A percentile compares a stretch with the other conserved stretches of the same genome.
Conservation (phyloP, 257 asterid genomes). For the Osmanthus fragrans region DNA sequence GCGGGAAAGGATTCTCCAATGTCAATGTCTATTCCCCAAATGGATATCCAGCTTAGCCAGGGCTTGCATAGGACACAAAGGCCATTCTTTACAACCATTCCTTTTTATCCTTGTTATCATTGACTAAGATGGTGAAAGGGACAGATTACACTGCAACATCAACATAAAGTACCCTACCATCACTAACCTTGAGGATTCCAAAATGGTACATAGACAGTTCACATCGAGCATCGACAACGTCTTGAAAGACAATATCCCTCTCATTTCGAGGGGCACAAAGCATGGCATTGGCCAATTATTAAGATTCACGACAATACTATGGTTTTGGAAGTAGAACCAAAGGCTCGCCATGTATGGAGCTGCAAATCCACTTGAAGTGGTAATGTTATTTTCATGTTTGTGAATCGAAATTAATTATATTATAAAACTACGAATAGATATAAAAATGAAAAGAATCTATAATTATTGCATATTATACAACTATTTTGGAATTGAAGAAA, state of each 20-base stretch:
- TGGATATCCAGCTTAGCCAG: no score
- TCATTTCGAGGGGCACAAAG: neutral
- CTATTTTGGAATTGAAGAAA: no score
- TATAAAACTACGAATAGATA: no score
- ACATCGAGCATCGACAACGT: neutral
- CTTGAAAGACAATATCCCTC: neutral
- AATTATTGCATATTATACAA: no score
- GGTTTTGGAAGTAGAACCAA: neutral
- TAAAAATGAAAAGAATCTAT: no score
- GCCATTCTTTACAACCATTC: neutral
- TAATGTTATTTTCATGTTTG: no score
- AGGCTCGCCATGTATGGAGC: neutral
- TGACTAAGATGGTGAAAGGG: neutral
- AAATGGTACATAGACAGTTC: neutral
- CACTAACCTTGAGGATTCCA: neutral
- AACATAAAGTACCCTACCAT: neutral
- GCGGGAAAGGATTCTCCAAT: neutral
- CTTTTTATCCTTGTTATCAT: neutral
- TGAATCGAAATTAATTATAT: no score
- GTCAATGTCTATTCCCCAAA: neutral
- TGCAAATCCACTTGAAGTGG: no score
- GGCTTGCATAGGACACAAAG: neutral
- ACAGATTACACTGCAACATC: neutral
- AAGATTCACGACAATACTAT: neutral
- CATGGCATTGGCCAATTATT: neutral